phyloP scores from a whole-genome alignment of 169 alveolate species.

The Perkinsus marinus region DNA sequence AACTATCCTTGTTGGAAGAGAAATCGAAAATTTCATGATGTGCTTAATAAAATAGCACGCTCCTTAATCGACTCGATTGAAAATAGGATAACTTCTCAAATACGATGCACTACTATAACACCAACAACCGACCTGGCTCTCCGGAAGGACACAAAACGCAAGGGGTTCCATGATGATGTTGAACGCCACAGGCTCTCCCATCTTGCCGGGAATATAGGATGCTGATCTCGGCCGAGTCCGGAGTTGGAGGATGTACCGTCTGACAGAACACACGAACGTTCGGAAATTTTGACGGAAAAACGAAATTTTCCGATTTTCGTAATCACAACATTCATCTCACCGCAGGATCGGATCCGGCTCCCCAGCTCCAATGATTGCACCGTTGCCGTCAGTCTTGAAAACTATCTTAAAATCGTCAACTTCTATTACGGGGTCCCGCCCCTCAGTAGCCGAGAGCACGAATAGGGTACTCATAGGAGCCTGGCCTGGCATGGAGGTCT shows the following conservation, averaged over 20 bases:
- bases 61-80: no score
- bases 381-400: background rate
- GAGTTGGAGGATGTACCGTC: background rate
- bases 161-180: background rate
- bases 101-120: background rate
- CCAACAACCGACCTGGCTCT: background rate
- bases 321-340: background rate
- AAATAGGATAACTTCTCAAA: no score
- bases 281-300: no score
- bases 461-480: background rate
- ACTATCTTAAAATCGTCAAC: background rate
- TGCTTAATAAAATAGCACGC: no score
- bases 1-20: no score
- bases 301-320: no score
- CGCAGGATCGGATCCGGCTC: background rate
- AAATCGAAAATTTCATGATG: no score
- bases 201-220: background rate
- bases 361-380: background rate
- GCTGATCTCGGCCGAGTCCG: background rate
- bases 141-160: background rate
- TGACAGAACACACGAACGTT: background rate
- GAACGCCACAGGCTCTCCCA: background rate
- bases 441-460: background rate
- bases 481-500: background rate
- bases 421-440: background rate